Evolutionary conservation across 805 yeast species (phyloP).

Genomic region (Aciculoconidium aculeatum): DNA sequence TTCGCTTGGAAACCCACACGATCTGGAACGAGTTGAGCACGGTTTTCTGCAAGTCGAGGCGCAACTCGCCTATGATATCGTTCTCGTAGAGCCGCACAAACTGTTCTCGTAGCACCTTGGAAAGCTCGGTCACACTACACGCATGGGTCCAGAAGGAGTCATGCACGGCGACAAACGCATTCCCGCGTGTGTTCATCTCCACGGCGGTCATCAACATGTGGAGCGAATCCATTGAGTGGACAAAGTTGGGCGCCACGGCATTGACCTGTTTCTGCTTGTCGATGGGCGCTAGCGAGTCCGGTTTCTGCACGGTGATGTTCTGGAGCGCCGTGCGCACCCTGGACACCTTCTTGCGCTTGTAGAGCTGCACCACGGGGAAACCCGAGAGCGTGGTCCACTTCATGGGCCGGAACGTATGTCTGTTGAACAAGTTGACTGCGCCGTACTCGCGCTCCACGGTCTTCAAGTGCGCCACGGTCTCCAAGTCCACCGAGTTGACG

Average conservation of each 20-base stretch:
- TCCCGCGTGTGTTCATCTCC: conserved; percentile 12
- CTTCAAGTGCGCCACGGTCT: conserved; percentile 8
- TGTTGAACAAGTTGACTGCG: conserved; percentile 14
- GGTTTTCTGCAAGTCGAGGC: conserved; percentile 20
- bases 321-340: conserved; percentile 20
- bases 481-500: conserved; percentile 18
- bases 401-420: conserved; percentile 25
- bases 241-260: conserved; percentile 39
- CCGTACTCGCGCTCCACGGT: neutral
- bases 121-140: conserved; percentile 21
- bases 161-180: conserved; percentile 36
- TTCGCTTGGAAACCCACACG: conserved; percentile 22
- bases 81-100: conserved; percentile 30
- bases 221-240: conserved; percentile 37
- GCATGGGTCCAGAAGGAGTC: conserved; percentile 42
- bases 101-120: conserved; percentile 23
- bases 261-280: conserved; percentile 26
- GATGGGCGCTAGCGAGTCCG: conserved; percentile 18
- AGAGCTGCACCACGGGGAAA: conserved; percentile 36
- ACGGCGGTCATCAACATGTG: conserved; percentile 34
- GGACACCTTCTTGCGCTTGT: conserved; percentile 13
- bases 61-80: conserved; percentile 19
- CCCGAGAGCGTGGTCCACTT: conserved; percentile 39
- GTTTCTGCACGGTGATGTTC: conserved; percentile 13
- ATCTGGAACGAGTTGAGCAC: conserved; percentile 23